Evolutionary conservation across 2,329 filamentous ascomycete species (phyloP).

Genomic region (Nemania sp.): DNA sequence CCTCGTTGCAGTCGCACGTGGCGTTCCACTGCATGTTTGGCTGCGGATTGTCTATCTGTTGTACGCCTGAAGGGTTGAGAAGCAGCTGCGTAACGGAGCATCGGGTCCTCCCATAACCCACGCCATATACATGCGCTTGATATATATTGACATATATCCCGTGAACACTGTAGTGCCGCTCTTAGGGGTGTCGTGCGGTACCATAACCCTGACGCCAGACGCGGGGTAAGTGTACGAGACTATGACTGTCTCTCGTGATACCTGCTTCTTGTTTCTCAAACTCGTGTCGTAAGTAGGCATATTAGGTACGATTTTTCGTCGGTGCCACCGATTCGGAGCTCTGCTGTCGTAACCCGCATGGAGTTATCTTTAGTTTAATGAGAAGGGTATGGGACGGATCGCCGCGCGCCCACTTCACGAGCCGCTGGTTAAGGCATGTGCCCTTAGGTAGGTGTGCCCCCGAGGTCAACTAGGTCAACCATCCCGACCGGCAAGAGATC

Average conservation of each 20-base stretch:
- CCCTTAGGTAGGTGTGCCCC: not conserved
- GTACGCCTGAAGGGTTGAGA: not conserved
- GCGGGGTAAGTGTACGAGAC: not conserved
- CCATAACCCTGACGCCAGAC: slow-evolving; percentile 7
- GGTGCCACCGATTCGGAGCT: not conserved
- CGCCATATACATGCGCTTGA: not conserved
- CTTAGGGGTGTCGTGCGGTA: slow-evolving; percentile 2
- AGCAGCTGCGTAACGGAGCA: not conserved
- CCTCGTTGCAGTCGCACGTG: slow-evolving; percentile 6
- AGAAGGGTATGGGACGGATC: not conserved
- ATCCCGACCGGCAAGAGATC: slow-evolving; percentile 1
- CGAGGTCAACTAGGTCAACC: slow-evolving; percentile 9
- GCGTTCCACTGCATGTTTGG: not conserved
- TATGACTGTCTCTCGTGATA: slow-evolving; percentile 1
- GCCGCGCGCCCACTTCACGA: slow-evolving; percentile 30
- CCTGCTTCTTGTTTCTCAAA: not conserved
- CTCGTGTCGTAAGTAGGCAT: not conserved
- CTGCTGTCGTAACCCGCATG: slow-evolving; percentile 6
- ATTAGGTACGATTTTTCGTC: slow-evolving; percentile 6
- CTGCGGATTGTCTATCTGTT: not conserved
- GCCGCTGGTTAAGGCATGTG: not conserved
- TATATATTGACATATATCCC: slow-evolving; percentile 5
- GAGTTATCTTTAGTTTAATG: not conserved
- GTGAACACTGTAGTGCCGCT: slow-evolving; percentile 20
- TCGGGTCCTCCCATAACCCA: slow-evolving; percentile 17